Base-by-base conservation (phyloP, 2,329 filamentous ascomycete species). In the Fusarium gaditjirri region DNA sequence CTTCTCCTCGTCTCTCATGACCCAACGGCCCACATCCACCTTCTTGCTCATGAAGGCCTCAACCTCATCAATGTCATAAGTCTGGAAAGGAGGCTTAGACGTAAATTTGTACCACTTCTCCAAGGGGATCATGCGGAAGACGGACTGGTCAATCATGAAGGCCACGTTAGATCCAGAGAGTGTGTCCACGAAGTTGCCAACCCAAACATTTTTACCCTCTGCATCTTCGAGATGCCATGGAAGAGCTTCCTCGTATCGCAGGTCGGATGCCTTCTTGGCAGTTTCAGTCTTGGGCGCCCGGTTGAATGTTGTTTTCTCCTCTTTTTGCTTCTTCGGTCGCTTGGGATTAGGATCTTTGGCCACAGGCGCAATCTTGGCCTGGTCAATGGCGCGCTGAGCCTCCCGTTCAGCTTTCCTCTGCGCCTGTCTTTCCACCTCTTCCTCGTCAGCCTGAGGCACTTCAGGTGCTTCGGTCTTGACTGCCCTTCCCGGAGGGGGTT, bases 171-270 rank as follows among this genome's bases (percentile, higher is more conserved):
- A 91, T 76, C 95, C 92, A 0, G 95, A 97, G 41, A 98, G 87
- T 23, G 94, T 93, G 31, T 93, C 92, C 76, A 98, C 93, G 76
- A 98, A 98, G 62, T 91, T 93, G 47, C 95, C 96, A 38, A 96
- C 91, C 94, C 95, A 98, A 6, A 93, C 93, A 76, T 97, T 95
- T 81, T 95, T 97, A 72, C 94, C 94, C 77, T 99, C 95, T 43
- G 95, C 97, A 80, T 99, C 96, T 80, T 99, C 96, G 39, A 99
- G 83, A 80, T 98, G 95, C 96, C 96, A 99, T 10, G 96, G 96
- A 54, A 98, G 85, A 8, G 95, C 94, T 81, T 99, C 96, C 80
- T 98, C 96, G 74, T 98, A 99, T 71, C 95, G 92, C 83, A 90
- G 90, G 62, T 90, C 89, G 0, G 87, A 86, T 64, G 90, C 87